Base-by-base conservation (phyloP, 2,329 filamentous ascomycete species). In the Keithomyces neogunnii region DNA sequence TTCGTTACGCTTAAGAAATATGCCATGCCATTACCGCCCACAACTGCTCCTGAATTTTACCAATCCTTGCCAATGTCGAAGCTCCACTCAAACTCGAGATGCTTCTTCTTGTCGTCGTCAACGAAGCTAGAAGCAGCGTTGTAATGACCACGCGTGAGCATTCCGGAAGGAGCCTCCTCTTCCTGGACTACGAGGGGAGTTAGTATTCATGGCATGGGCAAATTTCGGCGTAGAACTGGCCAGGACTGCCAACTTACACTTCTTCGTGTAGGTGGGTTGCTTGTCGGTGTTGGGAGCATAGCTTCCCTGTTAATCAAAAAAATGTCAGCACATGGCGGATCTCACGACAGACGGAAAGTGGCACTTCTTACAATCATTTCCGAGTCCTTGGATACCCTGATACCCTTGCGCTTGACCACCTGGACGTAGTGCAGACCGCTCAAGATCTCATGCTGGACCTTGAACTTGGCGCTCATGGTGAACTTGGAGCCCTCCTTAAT, bases 61-160 rank as follows among this genome's bases (percentile, higher is more conserved):
- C 93, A 97, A 68, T 96, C 89, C 81, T 97, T 99, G 73, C 86
- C 80, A 68, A 99, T 96, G 66, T 96, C 88, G 64, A 99, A 97
- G 55, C 85, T 84, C 93, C 93, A 99, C 63, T 95, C 87, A 69
- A 99, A 99, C 67, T 86, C 78, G 57, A 99, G 77, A 71, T 99
- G 91, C 57, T 80, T 85, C 71, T 89, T 84, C 69, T 93, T 86
- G 73, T 99, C 93, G 64, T 99, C 93, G 67, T 99, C 93, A 56
- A 96, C 81, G 69, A 99, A 99, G 70, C 83, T 89, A 59, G 90
- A 96, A 55, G 84, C 72, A 56, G 91, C 91, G 55, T 87, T 86
- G 79, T 99, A 99, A 72, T 90, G 84, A 57, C 90, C 93, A 55
- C 93, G 88, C 51, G 82, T 86, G 50, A 97, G 73, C 84, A 97